Percentiles rank a stretch among this genome's conserved stretches.
Conservation (phyloP, 768 basidiomycete species). For the Boletus speciosus region DNA sequence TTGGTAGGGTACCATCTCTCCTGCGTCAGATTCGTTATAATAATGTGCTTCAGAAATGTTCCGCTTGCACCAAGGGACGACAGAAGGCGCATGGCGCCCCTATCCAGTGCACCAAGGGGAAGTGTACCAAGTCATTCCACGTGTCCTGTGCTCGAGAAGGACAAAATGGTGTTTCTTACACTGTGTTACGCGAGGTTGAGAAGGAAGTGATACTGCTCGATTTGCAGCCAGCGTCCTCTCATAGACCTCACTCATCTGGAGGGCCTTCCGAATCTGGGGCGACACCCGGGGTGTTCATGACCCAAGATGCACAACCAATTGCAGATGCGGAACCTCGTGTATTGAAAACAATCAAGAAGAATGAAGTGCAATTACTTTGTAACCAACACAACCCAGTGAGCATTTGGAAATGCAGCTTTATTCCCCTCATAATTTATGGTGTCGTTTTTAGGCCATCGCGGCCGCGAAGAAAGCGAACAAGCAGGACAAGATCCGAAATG, state of each 20-base stretch:
- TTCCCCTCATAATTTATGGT: background rate
- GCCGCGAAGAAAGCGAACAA: slow-evolving; percentile 74
- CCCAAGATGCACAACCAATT: slow-evolving; percentile 1
- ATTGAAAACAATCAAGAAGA: slow-evolving; percentile 70
- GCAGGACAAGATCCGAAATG: slow-evolving; percentile 66
- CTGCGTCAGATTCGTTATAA: background rate
- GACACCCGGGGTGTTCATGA: background rate
- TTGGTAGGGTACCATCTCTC: slow-evolving; percentile 51
- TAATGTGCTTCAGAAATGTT: slow-evolving; percentile 72
- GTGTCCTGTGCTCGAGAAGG: slow-evolving; percentile 77
- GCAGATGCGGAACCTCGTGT: slow-evolving; percentile 28
- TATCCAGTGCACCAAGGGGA: slow-evolving; percentile 92
- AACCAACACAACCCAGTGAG: slow-evolving; percentile 88
- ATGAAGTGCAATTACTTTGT: slow-evolving; percentile 75
- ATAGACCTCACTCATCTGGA: slow-evolving; percentile 1
- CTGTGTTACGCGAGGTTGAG: slow-evolving; percentile 64
- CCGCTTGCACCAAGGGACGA: slow-evolving; percentile 68
- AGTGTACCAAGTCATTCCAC: slow-evolving; percentile 91
- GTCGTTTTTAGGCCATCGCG: slow-evolving; percentile 54
- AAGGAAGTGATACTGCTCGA: slow-evolving; percentile 76
- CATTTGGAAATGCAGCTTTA: slow-evolving; percentile 8
- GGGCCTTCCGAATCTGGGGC: background rate
- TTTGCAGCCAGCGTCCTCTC: slow-evolving; percentile 17
- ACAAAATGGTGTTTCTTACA: slow-evolving; percentile 53
- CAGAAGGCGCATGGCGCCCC: slow-evolving; percentile 72